A percentile compares a stretch with the other conserved stretches of the same genome.
Evolutionary conservation across 768 basidiomycete genomes (phyloP).

Genomic region (Crepidotus variabilis): DNA sequence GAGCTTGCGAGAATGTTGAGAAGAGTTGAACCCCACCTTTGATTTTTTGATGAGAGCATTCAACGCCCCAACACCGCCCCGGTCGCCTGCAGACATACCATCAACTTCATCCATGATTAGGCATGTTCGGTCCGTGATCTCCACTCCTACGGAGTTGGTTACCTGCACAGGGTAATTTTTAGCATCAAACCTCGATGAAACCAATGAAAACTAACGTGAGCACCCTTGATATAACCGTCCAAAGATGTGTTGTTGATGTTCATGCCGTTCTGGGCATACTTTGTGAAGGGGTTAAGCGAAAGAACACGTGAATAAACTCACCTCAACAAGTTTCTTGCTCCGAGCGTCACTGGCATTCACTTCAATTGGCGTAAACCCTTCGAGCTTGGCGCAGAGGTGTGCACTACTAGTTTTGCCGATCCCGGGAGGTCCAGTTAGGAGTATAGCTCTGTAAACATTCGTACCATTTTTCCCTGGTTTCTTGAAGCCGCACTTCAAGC

Average conservation of each 20-base stretch:
- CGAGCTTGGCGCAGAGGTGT: conserved; percentile 87
- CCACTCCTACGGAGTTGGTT: conserved; percentile 69
- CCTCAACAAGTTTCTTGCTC: conserved; percentile 97
- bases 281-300: background rate
- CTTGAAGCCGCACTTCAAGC: conserved; percentile 76
- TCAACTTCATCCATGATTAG: conserved; percentile 99
- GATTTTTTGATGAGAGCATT: conserved; percentile 91
- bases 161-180: conserved; percentile 7
- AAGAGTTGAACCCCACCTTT: conserved; percentile 46
- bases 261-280: conserved; percentile 62
- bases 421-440: conserved; percentile 93
- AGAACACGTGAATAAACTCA: conserved; percentile 23
- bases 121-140: conserved; percentile 76
- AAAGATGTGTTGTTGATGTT: conserved; percentile 88
- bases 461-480: conserved; percentile 91
- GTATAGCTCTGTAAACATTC: conserved; percentile 81
- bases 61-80: conserved; percentile 93
- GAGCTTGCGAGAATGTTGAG: no score
- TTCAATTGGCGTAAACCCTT: conserved; percentile 90
- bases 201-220: conserved; percentile 33
- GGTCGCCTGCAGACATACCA: conserved; percentile 97
- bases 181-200: background rate
- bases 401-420: conserved; percentile 98
- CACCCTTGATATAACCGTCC: conserved; percentile 77
- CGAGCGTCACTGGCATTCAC: conserved; percentile 94